Evolutionary conservation across 768 basidiomycete species (phyloP).

Genomic region (Boletus fagicola): DNA sequence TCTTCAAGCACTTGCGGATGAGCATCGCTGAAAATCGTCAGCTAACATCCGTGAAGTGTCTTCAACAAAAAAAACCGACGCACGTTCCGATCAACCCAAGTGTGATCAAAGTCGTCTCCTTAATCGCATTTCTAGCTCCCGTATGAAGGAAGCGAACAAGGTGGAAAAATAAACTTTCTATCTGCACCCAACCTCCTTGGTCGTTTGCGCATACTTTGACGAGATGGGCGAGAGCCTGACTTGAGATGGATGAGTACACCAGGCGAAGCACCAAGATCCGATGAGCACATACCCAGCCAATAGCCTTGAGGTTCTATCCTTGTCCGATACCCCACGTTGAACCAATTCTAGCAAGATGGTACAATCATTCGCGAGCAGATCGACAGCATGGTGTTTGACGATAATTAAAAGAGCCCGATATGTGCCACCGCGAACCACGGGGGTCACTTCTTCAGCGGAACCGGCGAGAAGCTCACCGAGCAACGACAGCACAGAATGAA

Average conservation of each 20-base stretch:
- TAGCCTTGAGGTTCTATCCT: constrained; percentile 58
- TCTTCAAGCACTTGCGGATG: constrained; percentile 55
- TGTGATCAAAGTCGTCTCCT: constrained; percentile 64
- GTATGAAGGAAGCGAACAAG: constrained; percentile 50
- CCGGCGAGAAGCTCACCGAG: constrained; percentile 44
- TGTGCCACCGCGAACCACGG: constrained; percentile 43
- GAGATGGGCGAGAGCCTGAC: constrained; percentile 47
- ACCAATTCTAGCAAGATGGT: constrained; percentile 39
- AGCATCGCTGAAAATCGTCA: constrained; percentile 34
- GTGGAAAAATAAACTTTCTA: constrained; percentile 43
- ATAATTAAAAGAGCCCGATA: constrained; percentile 42
- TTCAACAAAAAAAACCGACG: background rate
- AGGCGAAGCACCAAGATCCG: too few relatives aligned
- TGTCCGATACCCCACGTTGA: constrained; percentile 49
- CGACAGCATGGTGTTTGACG: constrained; percentile 42
- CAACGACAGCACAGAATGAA: constrained; percentile 36
- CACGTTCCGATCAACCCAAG: constrained; percentile 55
- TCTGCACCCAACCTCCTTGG: constrained; percentile 33
- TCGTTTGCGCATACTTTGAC: constrained; percentile 42
- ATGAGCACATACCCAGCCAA: constrained; percentile 58
- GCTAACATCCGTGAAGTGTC: background rate
- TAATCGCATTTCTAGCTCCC: constrained; percentile 42
- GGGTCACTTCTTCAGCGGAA: constrained; percentile 43
- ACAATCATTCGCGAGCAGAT: constrained; percentile 30
- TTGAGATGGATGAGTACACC: constrained; percentile 18